Evolutionary conservation across 495 filamentous ascomycete genomes (phyloP).

Genomic region (Cercophora newfieldiana): DNA sequence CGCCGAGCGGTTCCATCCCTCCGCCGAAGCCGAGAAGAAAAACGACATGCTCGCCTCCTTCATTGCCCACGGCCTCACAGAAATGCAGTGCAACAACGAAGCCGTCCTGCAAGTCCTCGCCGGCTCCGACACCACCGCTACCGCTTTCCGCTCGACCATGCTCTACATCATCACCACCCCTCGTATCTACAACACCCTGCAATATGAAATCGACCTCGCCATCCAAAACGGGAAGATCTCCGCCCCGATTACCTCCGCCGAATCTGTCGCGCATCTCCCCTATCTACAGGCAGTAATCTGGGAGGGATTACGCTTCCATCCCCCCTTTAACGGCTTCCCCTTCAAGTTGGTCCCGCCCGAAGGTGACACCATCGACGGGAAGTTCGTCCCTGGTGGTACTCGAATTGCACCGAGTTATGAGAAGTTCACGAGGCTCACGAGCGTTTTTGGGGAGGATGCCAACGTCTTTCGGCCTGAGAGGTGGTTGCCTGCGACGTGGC

Average conservation of each 20-base stretch:
- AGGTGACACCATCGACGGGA: conserved; percentile 52
- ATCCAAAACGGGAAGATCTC: conserved; percentile 8
- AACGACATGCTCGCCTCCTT: conserved; percentile 9
- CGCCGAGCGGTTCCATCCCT: background rate
- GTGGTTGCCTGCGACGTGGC: conserved; percentile 37
- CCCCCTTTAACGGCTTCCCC: conserved; percentile 39
- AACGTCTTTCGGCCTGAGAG: conserved; percentile 51
- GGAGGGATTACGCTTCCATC: conserved; percentile 44
- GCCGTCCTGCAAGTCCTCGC: conserved; percentile 25
- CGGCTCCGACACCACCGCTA: conserved; percentile 61
- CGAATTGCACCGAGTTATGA: conserved; percentile 53
- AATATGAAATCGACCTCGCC: conserved; percentile 54
- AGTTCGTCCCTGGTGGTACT: conserved; percentile 56
- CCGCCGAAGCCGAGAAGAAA: background rate
- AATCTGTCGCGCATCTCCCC: conserved; percentile 27
- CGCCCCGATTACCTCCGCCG: conserved; percentile 31
- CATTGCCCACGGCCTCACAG: conserved; percentile 3
- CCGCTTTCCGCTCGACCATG: conserved; percentile 55
- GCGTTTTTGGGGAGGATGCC: conserved; percentile 39
- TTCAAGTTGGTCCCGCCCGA: conserved; percentile 43
- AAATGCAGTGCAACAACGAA: background rate
- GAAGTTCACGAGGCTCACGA: conserved; percentile 26
- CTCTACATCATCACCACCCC: conserved; percentile 50
- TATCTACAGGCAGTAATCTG: conserved; percentile 46
- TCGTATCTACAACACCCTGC: conserved; percentile 50